These are phyloP conservation scores for Prosopis cineraria DNA, from an alignment of 306 rosid genomes.

Conservation along the genomic window DNA sequence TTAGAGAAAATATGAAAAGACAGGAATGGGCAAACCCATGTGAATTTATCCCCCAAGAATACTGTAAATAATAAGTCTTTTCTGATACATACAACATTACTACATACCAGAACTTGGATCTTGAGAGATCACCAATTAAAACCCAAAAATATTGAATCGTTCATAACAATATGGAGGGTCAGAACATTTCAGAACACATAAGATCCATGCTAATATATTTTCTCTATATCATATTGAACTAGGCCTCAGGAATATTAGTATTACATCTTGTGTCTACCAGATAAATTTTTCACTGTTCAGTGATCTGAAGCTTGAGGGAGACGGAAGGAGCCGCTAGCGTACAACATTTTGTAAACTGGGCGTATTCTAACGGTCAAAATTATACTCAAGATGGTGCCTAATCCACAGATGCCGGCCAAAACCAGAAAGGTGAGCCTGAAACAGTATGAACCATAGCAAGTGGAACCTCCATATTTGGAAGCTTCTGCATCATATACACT, in stretches of 20 bases:
- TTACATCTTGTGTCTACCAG: slow-evolving; percentile 31
- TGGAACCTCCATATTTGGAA: slow-evolving; percentile 66
- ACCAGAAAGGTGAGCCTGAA: slow-evolving; percentile 75
- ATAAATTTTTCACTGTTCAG: background rate
- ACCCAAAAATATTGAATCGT: background rate
- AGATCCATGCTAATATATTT: slow-evolving; percentile 20
- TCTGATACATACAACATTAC: background rate
- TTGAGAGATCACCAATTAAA: background rate
- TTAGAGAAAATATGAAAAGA: background rate
- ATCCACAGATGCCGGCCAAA: slow-evolving; percentile 64
- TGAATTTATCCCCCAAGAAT: background rate
- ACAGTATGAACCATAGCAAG: slow-evolving; percentile 72
- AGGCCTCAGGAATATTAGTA: background rate
- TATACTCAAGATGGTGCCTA: slow-evolving; percentile 66
- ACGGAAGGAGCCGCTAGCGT: background rate
- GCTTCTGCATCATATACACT: slow-evolving; percentile 58
- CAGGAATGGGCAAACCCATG: background rate
- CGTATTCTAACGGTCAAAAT: slow-evolving; percentile 67
- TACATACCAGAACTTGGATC: background rate
- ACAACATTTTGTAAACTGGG: slow-evolving; percentile 37
- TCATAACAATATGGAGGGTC: background rate
- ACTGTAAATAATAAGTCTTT: background rate
- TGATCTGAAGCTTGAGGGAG: slow-evolving; percentile 5
- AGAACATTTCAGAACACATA: slow-evolving; percentile 16
- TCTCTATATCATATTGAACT: background rate